A percentile compares a stretch with the other conserved stretches of the same genome.
Conservation (phyloP, 2,329 filamentous ascomycete species). For the Apiospora koreana region DNA sequence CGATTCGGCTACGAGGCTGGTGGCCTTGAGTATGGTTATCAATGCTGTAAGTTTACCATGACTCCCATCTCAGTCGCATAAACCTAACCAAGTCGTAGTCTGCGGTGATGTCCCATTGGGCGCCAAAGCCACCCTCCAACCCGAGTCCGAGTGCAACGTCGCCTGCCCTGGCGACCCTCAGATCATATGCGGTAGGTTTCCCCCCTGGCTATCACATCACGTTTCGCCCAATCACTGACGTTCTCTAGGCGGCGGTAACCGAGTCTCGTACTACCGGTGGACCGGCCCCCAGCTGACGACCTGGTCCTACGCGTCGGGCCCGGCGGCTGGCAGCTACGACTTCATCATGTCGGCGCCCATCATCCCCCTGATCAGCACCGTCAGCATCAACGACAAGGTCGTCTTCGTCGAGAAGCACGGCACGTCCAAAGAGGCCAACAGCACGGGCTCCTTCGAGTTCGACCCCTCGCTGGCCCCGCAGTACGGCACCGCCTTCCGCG, state of each 20-base stretch:
- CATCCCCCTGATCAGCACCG: conserved; percentile 55
- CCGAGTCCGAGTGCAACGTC: conserved; percentile 41
- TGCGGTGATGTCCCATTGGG: conserved; percentile 37
- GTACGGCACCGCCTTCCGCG: conserved; percentile 50
- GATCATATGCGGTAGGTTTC: conserved; percentile 32
- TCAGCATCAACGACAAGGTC: conserved; percentile 54
- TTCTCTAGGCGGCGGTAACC: conserved; percentile 35
- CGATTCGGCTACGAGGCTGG: conserved; percentile 43
- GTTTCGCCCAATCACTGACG: background rate
- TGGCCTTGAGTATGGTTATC: conserved; percentile 45
- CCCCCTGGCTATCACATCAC: conserved; percentile 18
- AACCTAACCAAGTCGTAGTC: conserved; percentile 13
- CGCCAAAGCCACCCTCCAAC: conserved; percentile 17
- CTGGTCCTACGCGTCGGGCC: conserved; percentile 51
- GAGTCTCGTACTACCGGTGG: conserved; percentile 52
- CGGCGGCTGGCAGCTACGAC: conserved; percentile 50
- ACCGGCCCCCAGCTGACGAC: conserved; percentile 45
- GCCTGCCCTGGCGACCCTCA: conserved; percentile 36
- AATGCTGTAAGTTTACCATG: conserved; percentile 30
- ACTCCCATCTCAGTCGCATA: background rate
- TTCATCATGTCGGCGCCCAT: conserved; percentile 55
- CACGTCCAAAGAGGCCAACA: conserved; percentile 55
- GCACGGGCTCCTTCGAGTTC: conserved; percentile 61
- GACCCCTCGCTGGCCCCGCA: conserved; percentile 47
- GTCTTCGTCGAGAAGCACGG: conserved; percentile 57